Evolutionary conservation across 116 monocot species (phyloP), one percentile per base, ranked within the genome.

Genomic region (Trichopus zeylanicus): DNA sequence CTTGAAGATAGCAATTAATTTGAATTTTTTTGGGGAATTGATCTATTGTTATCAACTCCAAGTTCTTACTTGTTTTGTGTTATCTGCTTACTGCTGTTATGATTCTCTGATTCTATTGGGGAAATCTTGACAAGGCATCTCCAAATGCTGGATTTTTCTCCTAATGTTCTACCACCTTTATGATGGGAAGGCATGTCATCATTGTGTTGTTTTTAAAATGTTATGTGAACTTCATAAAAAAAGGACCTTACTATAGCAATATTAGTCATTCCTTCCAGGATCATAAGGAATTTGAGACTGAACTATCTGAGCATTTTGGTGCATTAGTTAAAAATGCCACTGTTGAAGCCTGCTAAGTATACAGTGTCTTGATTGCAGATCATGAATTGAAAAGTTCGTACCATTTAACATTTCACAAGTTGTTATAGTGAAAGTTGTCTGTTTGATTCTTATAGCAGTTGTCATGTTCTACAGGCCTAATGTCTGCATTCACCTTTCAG

Each of bases 141-240:
- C 80, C 84, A 55, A 88, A 91, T 80, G 88, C 75, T 73, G 98
- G 98, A 54, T 98, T 85, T 74, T 98, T 64, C 73, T 98, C 59
- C 75, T 98, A 34, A 88, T 98, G 98, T 98, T 98, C 66, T 98
- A 98, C 60, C 53, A 91, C 69, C 87, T 98, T 52, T 98, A 98
- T 65, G 73, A 91, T 48, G 98, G 98, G 75, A 91, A 88, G 88
- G 98, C 38, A 91, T 63, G 75, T 72, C n/a, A 6, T 29, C 3
- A 57, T 22, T 57, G 12, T 11, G 33, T 10, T 56, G 3, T n/a
- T 15, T 5, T 16, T 57, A 6, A 21, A 33, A 42, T 7, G 33
- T n/a, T 57, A 2, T 7, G 21, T 22, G n/a, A 6, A 33, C 22
- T 12, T 30, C 27, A 30, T 26, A 2, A 28, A 18, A 7, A 8